These are phyloP conservation scores for Aureobasidium subglaciale DNA, from an alignment of 2,329 filamentous ascomycete genomes.

Conservation along the genomic window DNA sequence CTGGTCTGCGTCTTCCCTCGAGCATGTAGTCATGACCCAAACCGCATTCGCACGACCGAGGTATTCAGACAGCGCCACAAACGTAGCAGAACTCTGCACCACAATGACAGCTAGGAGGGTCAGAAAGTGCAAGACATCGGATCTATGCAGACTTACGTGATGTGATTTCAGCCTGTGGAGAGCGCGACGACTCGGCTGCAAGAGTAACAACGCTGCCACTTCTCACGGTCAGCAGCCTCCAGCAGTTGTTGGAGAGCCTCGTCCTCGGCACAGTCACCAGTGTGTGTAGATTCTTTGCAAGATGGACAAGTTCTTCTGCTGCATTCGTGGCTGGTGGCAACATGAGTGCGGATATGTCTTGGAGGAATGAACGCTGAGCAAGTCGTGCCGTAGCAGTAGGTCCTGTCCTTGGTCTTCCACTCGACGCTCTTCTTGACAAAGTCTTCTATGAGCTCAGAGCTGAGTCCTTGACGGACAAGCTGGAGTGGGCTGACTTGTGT, in stretches of 20 bases:
- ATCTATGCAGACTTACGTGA: constrained; percentile 43
- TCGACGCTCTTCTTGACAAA: constrained; percentile 45
- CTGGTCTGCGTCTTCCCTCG: constrained; percentile 26
- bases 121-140: neutral
- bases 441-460: constrained; percentile 25
- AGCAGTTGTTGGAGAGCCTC: constrained; percentile 34
- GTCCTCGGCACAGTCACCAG: constrained; percentile 44
- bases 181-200: constrained; percentile 47
- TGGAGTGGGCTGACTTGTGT: constrained; percentile 34
- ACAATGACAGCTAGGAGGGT: constrained; percentile 22
- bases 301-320: constrained; percentile 38
- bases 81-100: constrained; percentile 27
- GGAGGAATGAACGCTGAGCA: constrained; percentile 45
- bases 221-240: constrained; percentile 33
- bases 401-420: constrained; percentile 40
- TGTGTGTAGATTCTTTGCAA: constrained; percentile 45
- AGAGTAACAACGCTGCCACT: constrained; percentile 46
- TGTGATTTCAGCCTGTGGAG: constrained; percentile 48
- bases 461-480: constrained; percentile 31
- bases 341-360: constrained; percentile 25
- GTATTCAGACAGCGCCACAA: constrained; percentile 23
- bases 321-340: constrained; percentile 41
- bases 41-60: neutral
- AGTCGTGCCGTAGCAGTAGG: constrained; percentile 41
- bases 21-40: neutral